Conservation (phyloP, 1,284 basidiomycete species). For the Caloboletus firmus region DNA sequence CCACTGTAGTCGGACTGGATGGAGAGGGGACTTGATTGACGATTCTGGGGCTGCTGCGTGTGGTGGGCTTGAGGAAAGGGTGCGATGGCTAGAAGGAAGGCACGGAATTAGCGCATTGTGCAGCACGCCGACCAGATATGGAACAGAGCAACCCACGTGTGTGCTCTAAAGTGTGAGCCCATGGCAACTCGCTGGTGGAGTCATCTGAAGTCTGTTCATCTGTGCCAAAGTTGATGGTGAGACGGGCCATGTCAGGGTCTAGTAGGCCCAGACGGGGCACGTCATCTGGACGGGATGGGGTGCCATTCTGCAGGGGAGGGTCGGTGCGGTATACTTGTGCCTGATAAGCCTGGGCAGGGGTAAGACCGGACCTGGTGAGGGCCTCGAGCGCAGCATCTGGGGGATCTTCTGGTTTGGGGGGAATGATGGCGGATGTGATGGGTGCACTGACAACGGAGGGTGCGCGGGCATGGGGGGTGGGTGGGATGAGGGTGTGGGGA, state of each 20-base stretch:
- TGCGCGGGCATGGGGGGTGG: slow-evolving; percentile 44
- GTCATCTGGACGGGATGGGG: slow-evolving; percentile 18
- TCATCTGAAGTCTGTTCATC: slow-evolving; percentile 41
- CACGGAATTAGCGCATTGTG: slow-evolving; percentile 33
- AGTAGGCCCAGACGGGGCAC: slow-evolving; percentile 52
- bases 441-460: slow-evolving; percentile 52
- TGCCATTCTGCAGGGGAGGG: slow-evolving; percentile 37
- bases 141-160: slow-evolving; percentile 33
- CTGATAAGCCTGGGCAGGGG: slow-evolving; percentile 78
- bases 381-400: slow-evolving; percentile 51
- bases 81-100: slow-evolving; percentile 26
- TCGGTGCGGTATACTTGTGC: slow-evolving; percentile 62
- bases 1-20: slow-evolving; percentile 28
- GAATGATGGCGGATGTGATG: slow-evolving; percentile 46
- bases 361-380: slow-evolving; percentile 54
- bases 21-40: slow-evolving; percentile 38
- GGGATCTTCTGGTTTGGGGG: slow-evolving; percentile 54
- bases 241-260: slow-evolving; percentile 48
- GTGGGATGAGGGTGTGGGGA: slow-evolving; percentile 40
- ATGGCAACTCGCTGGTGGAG: slow-evolving; percentile 62
- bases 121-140: slow-evolving; percentile 28
- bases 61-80: slow-evolving; percentile 26
- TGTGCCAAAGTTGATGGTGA: slow-evolving; percentile 57
- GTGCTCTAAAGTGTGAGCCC: slow-evolving; percentile 46
- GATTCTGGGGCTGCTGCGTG: slow-evolving; percentile 30